These are phyloP conservation scores for Croton setiger DNA, from an alignment of 441 rosid genomes.

Conservation along the genomic window DNA sequence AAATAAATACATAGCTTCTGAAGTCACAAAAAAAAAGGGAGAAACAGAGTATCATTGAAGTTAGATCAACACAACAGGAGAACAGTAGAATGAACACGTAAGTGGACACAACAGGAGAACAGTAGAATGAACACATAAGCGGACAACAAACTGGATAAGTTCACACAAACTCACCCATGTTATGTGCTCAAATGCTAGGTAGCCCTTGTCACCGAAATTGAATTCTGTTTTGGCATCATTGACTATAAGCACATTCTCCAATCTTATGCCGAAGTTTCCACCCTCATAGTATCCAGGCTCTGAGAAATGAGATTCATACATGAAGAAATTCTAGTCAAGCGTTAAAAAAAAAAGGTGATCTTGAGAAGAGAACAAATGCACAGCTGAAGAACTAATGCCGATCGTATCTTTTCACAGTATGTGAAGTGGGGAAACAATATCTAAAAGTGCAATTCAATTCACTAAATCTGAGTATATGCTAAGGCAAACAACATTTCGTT, in stretches of 20 bases:
- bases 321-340: neutral
- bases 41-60: no score
- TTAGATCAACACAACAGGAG: no score
- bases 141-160: neutral
- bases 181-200: slow-evolving; percentile 85
- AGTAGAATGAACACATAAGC: no score
- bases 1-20: neutral
- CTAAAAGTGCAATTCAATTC: neutral
- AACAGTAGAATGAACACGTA: no score
- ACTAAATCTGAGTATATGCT: neutral
- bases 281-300: slow-evolving; percentile 99
- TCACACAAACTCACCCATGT: slow-evolving; percentile 72
- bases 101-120: no score
- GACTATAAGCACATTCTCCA: slow-evolving; percentile 90
- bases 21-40: neutral
- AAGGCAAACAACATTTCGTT: neutral
- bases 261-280: slow-evolving; percentile 85
- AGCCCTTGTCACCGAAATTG: slow-evolving; percentile 91
- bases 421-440: neutral
- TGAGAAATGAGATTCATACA: slow-evolving; percentile 28
- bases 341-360: neutral
- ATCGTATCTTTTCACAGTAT: no score
- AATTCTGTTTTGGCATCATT: slow-evolving; percentile 65
- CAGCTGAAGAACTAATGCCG: neutral
- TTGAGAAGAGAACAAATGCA: slow-evolving; percentile 10